Percentiles rank a stretch among this genome's conserved stretches.
phyloP scores from a whole-genome alignment of 441 rosid genomes.

The Euphorbia neoarborescens region DNA sequence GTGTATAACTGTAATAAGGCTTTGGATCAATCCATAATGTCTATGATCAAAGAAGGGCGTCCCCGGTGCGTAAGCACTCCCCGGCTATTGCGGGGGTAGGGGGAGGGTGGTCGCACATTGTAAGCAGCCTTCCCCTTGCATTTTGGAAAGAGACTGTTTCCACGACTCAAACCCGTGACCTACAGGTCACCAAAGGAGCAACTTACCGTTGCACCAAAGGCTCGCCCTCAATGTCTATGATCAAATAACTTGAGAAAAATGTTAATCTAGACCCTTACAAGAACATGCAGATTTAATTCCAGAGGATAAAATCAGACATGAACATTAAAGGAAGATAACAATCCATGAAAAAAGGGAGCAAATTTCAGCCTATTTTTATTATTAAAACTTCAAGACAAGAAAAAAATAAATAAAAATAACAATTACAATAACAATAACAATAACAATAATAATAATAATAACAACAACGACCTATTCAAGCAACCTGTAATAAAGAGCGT shows the following conservation, averaged over 20 bases:
- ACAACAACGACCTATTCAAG: background rate
- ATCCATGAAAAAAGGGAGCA: background rate
- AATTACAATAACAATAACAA: background rate
- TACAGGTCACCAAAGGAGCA: no score
- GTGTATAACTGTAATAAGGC: background rate
- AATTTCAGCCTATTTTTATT: background rate
- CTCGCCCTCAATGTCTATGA: no score
- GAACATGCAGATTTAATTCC: background rate
- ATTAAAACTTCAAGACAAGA: background rate
- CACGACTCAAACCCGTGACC: no score
- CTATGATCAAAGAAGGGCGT: no score
- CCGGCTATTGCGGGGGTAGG: no score
- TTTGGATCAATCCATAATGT: background rate
- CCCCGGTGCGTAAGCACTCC: no score
- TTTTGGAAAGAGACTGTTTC: no score
- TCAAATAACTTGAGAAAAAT: background rate
- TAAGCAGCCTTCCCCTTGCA: no score
- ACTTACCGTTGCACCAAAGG: no score
- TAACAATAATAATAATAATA: background rate
- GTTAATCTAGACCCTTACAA: background rate
- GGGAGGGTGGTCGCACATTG: no score
- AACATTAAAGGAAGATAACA: background rate
- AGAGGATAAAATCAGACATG: background rate
- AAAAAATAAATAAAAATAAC: background rate
- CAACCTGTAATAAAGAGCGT: constrained; percentile 11